phyloP scores from a whole-genome alignment of 192 early-diverging fungal genomes.

The Coemansia erecta region DNA sequence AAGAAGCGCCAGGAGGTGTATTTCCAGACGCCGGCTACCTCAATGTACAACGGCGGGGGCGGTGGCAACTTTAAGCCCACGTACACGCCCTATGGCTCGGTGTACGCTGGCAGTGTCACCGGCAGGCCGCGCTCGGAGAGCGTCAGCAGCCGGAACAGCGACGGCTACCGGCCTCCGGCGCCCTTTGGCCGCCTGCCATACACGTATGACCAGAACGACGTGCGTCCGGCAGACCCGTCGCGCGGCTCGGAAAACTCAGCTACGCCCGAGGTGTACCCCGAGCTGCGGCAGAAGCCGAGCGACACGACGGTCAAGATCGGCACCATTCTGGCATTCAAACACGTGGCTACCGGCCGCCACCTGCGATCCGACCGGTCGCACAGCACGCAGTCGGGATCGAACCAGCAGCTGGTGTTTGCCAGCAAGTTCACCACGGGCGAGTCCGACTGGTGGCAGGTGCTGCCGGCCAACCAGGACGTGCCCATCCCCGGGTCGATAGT shows the following conservation, averaged over 20 bases:
- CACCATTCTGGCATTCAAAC: constrained; percentile 37
- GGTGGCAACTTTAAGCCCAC: background rate
- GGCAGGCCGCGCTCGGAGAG: constrained; percentile 23
- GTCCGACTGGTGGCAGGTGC: constrained; percentile 56
- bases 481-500: constrained; percentile 47
- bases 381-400: constrained; percentile 51
- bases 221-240: constrained; percentile 31
- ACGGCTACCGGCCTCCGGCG: constrained; percentile 34
- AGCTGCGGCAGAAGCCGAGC: constrained; percentile 34
- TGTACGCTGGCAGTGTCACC: constrained; percentile 3
- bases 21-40: constrained; percentile 3
- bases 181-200: constrained; percentile 33
- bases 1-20: constrained; percentile 12
- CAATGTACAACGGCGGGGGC: background rate
- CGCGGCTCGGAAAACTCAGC: constrained; percentile 40
- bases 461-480: constrained; percentile 49
- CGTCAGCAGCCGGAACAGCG: constrained; percentile 14
- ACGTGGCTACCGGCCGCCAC: constrained; percentile 43
- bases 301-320: constrained; percentile 36
- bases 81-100: constrained; percentile 9
- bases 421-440: constrained; percentile 38
- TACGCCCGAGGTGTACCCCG: constrained; percentile 42
- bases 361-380: constrained; percentile 31
- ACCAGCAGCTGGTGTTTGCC: constrained; percentile 57
- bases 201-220: constrained; percentile 29